Evolutionary conservation across 371 early-diverging fungal genomes (phyloP), one percentile per base, ranked within the genome.

Genomic region (Cokeromyces recurvatus): DNA sequence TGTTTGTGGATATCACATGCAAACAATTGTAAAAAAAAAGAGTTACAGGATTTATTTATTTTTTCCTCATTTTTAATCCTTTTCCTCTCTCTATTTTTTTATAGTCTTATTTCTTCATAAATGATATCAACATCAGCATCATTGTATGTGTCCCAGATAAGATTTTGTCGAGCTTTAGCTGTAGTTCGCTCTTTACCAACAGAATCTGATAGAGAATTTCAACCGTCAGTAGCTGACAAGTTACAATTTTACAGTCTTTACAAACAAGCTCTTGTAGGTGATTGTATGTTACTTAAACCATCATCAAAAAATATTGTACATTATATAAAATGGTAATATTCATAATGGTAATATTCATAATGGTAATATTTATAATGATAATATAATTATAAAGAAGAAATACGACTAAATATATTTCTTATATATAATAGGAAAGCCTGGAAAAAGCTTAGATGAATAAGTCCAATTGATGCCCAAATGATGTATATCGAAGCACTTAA

Each of bases 211-310:
- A n/a, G n/a, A n/a, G 29, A 42, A 5, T 22, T 55, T n/a, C 64
- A 74, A 32, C 87, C 89, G 32, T 49, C 47, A 43, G 77, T 87
- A 71, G 78, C 79, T 46, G 82, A 83, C 46, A 71, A 86, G 43
- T 66, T 91, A 16, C 40, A 69, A 48, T 74, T 90, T 12, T 90
- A 90, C 66, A 79, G 71, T 4, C 61, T 77, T 40, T 90, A 73
- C 77, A 90, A 90, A 76, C 90, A 91, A 60, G 79, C 74, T 25
- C 81, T 68, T 31, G 66, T 71, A 20, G 90, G 90, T 17, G 83
- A 87, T 52, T 70, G 77, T 57, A 57, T 54, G 24, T 74, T 74
- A 14, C 56, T 67, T 25, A 66, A 45, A 57, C 64, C 53, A 20
- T 59, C 59, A 32, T 59, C 59, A 20, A 48, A 43, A 39, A 47